Conservation (phyloP, 2,329 filamentous ascomycete genomes). For the Aspergillus fructus region DNA sequence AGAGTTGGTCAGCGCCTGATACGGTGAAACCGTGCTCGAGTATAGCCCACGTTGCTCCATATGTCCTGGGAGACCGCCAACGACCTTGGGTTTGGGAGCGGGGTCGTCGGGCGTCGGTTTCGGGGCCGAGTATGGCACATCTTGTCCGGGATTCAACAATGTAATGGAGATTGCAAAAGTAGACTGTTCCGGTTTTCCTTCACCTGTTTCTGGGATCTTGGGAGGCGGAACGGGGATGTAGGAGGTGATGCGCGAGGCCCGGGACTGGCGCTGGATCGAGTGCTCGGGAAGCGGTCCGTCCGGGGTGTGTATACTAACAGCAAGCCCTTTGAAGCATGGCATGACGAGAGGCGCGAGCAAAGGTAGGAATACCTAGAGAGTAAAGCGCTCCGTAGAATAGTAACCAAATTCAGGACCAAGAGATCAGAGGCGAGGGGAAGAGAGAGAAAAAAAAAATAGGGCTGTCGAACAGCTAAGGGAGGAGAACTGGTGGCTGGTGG, state of each 20-base stretch:
- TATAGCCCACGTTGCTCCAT: conserved; percentile 53
- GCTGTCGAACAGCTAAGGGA: conserved; percentile 8
- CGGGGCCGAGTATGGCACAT: conserved; percentile 89
- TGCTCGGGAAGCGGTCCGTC: conserved; percentile 82
- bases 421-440: conserved; percentile 4
- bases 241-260: conserved; percentile 87
- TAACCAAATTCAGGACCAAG: background rate
- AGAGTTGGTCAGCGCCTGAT: conserved; percentile 87
- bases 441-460: conserved; percentile 1
- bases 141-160: conserved; percentile 80
- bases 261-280: conserved; percentile 90
- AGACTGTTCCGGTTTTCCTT: conserved; percentile 81
- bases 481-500: conserved; percentile 22
- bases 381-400: background rate
- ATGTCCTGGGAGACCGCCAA: conserved; percentile 66
- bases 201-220: conserved; percentile 67
- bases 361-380: background rate
- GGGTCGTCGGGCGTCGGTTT: conserved; percentile 75
- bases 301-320: conserved; percentile 90
- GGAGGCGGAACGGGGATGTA: conserved; percentile 95
- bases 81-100: conserved; percentile 76
- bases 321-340: conserved; percentile 99
- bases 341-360: conserved; percentile 43
- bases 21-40: conserved; percentile 68
- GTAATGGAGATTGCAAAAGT: conserved; percentile 99